Evolutionary conservation across 2,329 filamentous ascomycete species (phyloP).

Genomic region (Leptographium lundbergii): DNA sequence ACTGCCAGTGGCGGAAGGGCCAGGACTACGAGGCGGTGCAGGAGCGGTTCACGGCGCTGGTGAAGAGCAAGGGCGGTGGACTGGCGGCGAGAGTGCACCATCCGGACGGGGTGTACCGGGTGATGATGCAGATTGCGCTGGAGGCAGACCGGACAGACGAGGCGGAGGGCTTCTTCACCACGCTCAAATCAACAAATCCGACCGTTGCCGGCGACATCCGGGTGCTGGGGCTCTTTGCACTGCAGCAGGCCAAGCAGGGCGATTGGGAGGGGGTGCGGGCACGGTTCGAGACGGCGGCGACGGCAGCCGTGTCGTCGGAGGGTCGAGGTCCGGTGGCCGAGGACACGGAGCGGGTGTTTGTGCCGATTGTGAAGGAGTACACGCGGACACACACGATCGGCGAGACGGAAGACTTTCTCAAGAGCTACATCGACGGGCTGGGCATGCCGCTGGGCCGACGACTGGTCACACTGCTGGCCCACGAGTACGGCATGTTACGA

Average conservation of each 20-base stretch:
- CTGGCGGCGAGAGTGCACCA: conserved; percentile 13
- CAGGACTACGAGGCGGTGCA: conserved; percentile 15
- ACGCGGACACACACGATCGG: conserved; percentile 23
- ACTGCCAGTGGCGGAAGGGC: conserved; percentile 21
- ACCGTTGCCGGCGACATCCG: conserved; percentile 18
- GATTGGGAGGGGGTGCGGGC: conserved; percentile 27
- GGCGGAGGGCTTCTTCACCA: conserved; percentile 19
- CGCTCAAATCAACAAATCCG: conserved; percentile 16
- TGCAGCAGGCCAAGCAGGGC: conserved; percentile 23
- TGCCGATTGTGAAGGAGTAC: conserved; percentile 26
- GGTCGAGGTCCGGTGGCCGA: conserved; percentile 2
- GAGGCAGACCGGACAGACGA: conserved; percentile 19
- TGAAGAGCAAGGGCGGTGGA: background rate
- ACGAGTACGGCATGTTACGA: conserved; percentile 26
- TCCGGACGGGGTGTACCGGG: conserved; percentile 21
- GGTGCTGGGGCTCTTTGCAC: conserved; percentile 24
- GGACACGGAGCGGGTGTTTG: conserved; percentile 21
- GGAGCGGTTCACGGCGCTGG: conserved; percentile 15
- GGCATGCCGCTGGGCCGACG: conserved; percentile 22
- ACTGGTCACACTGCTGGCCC: conserved; percentile 29
- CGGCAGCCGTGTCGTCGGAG: background rate
- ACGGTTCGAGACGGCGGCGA: conserved; percentile 17
- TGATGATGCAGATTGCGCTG: conserved; percentile 28
- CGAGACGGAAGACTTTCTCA: conserved; percentile 35
- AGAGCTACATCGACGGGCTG: conserved; percentile 22